Evolutionary conservation across 2,329 filamentous ascomycete genomes (phyloP), one percentile per base, ranked within the genome.

Genomic region (Cladophialophora psammophila): DNA sequence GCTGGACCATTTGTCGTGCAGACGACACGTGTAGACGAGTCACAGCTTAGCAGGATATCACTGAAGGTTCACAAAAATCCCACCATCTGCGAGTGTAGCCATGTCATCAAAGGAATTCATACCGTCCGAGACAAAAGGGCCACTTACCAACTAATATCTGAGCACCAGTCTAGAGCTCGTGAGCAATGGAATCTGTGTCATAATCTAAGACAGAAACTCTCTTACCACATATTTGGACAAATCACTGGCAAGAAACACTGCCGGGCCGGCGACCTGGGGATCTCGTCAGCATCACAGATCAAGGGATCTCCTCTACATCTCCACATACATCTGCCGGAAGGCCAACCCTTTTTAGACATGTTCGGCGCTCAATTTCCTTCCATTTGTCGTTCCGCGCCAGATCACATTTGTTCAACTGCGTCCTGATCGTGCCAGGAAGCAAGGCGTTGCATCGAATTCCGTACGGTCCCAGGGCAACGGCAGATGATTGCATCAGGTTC

Each of bases 11-110:
- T 35, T 35, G 9, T 35, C 34, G 34, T 35, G 34, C 34, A 35
- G 34, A 35, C 32, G 32, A 31, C n/a, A 36, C 3, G 26, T 4
- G n/a, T 56, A 18, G 4, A 53, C n/a, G 7, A 9, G 34, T 35
- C 34, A 35, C 5, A 35, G 34, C 5, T 35, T 9, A 35, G 34
- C 34, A 35, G 34, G 34, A 35, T 35, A 35, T 72, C 79, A 94
- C 78, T 94, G 91, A 72, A 96, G 80, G 79, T 96, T 96, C 13
- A 96, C 92, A 83, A 94, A 96, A 69, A 94, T 77, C 0, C 93
- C 93, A 7, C 93, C 93, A 78, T 96, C 93, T 13, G 96, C 93
- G 68, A 96, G 78, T 72, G 96, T 75, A 35, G 56, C 79, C 34
- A 35, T 9, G 80, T 76, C 64, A 83, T 82, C 67, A 94, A 90